These are phyloP conservation scores for Globisporangium lucens DNA, from an alignment of 352 stramenopile genomes.

Conservation along the genomic window DNA sequence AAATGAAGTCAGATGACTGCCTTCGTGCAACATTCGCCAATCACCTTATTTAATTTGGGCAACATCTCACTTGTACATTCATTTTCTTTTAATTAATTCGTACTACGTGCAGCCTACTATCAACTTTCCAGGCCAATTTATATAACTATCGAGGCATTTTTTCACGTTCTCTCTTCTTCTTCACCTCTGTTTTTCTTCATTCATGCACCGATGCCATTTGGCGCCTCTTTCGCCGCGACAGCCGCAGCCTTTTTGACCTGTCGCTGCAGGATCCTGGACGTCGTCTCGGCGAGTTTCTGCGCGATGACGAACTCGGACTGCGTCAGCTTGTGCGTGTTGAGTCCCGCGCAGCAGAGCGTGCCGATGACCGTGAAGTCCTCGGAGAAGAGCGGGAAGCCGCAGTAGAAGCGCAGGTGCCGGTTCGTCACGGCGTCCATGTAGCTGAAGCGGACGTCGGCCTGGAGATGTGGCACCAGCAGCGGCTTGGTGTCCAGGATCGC, in stretches of 20 bases:
- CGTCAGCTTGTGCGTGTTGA: slow-evolving; percentile 11
- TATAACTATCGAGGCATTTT: neutral
- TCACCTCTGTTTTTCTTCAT: neutral
- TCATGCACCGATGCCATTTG: neutral
- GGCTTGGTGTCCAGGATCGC: slow-evolving; percentile 50
- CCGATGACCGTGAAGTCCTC: slow-evolving; percentile 17
- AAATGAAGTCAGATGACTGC: no score
- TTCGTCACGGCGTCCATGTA: slow-evolving; percentile 29
- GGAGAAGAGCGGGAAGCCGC: slow-evolving; percentile 19
- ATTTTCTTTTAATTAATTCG: neutral
- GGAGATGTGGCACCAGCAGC: slow-evolving; percentile 44
- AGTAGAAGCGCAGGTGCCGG: slow-evolving; percentile 26
- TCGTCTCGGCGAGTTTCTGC: slow-evolving; percentile 14
- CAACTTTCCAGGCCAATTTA: neutral
- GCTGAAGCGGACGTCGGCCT: slow-evolving; percentile 52
- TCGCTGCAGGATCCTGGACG: slow-evolving; percentile 13
- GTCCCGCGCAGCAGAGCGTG: slow-evolving; percentile 18
- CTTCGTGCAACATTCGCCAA: no score
- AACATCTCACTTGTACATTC: neutral
- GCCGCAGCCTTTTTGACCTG: neutral
- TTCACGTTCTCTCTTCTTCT: neutral
- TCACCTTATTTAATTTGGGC: no score
- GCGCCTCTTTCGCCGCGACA: neutral
- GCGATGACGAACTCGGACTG: slow-evolving; percentile 17
- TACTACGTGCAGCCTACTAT: neutral